Evolutionary conservation across 495 filamentous ascomycete species (phyloP), one percentile per base, ranked within the genome.

Genomic region (Daldinia bambusicola): DNA sequence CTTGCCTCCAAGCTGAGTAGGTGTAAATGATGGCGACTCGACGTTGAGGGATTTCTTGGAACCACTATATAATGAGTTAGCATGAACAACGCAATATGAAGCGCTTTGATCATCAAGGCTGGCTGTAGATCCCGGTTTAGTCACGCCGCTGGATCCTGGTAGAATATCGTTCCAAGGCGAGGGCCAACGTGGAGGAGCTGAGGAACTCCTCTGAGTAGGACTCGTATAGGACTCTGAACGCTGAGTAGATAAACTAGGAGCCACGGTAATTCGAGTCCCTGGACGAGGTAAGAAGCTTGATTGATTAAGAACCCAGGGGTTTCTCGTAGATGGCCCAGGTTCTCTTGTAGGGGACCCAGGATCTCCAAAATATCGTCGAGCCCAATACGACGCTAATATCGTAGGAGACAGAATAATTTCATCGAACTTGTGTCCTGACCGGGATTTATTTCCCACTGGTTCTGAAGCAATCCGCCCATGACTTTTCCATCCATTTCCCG

Each of bases 1-100:
- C 70, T 89, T 91, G 7, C 85, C 67, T 10, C 79, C 75, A 20
- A 75, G 61, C 36, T 72, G 70, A 5, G 82, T 84, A 66, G 95
- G 96, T 0, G 93, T 97, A 72, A 99, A 99, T 45, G 95, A 91
- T 13, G 96, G 95, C 12, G 95, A 98, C 70, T 98, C 95, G 72
- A 97, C 95, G 78, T 97, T 98, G 73, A 99, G 88, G 13, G 89
- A 83, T 82, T 95, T 93, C 82, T 91, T 95, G 63, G 85, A 79
- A 71, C 77, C 76, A 72, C 38, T 34, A 61, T 41, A 51, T n/a
- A 31, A n/a, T n/a, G n/a, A 18, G 45, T 70, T 65, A 70, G 71
- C 31, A 55, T 52, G 20, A 31, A 20, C 16, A 13, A 6, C 36
- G 22, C 16, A 14, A 45, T 37, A 56, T 48, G 45, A 36, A 53